phyloP scores from a whole-genome alignment of 306 rosid species.

The Corylus avellana region DNA sequence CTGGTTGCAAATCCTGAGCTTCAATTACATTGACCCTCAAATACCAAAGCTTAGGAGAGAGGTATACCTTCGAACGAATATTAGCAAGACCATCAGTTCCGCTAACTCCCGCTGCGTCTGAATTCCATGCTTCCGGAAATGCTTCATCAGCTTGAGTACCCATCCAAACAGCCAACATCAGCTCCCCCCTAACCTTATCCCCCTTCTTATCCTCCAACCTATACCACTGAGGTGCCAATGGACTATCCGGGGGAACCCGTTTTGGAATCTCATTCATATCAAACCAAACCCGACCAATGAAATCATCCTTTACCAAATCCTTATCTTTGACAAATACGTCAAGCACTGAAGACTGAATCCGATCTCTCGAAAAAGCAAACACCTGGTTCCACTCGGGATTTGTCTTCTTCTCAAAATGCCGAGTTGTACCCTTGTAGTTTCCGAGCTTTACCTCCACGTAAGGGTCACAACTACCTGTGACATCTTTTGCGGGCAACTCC shows the following conservation, averaged over 20 bases:
- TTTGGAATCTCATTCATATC: conserved; percentile 89
- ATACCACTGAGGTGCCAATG: conserved; percentile 95
- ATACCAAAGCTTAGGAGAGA: conserved; percentile 98
- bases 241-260: conserved; percentile 95
- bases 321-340: conserved; percentile 93
- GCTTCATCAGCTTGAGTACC: conserved; percentile 99
- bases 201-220: conserved; percentile 74
- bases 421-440: conserved; percentile 88
- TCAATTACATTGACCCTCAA: conserved; percentile 94
- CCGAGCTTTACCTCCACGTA: conserved; percentile 88
- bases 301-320: conserved; percentile 87
- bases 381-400: conserved; percentile 97
- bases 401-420: conserved; percentile 90
- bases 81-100: conserved; percentile 84
- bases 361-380: conserved; percentile 85
- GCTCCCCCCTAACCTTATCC: conserved; percentile 76
- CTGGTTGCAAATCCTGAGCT: conserved; percentile 84
- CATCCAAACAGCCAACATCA: conserved; percentile 99
- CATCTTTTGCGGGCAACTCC: conserved; percentile 83
- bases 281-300: conserved; percentile 71
- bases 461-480: conserved; percentile 93
- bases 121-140: conserved; percentile 98
- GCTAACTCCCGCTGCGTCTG: conserved; percentile 87
- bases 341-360: conserved; percentile 79
- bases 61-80: conserved; percentile 89